Conservation (phyloP, 768 basidiomycete genomes). For the Pulveroboletus sp. region DNA sequence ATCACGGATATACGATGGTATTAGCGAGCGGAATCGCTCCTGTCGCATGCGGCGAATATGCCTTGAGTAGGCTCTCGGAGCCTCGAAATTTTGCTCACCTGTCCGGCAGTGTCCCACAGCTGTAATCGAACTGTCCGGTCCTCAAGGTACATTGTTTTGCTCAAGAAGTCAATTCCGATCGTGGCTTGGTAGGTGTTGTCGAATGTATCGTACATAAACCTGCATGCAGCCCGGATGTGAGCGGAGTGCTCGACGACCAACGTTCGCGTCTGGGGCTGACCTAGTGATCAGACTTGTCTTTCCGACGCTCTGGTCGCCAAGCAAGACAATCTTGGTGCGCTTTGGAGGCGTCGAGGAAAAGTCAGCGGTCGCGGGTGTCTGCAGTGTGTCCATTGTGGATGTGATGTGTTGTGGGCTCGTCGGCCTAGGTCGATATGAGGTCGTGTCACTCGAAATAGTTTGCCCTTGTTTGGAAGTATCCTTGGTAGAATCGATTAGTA, state of each 20-base stretch:
- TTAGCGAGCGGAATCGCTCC: constrained; percentile 96
- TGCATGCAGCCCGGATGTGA: constrained; percentile 28
- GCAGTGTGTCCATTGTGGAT: constrained; percentile 44
- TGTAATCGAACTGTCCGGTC: constrained; percentile 97
- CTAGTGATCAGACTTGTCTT: constrained; percentile 98
- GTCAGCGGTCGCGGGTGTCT: constrained; percentile 73
- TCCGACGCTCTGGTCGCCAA: constrained; percentile 96
- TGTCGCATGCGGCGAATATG: too few relatives aligned
- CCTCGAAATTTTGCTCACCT: too few relatives aligned
- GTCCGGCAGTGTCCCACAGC: constrained; percentile 97
- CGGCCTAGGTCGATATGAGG: constrained; percentile 14
- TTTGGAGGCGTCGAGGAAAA: constrained; percentile 88
- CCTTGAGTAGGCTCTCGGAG: too few relatives aligned
- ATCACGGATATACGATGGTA: constrained; percentile 98
- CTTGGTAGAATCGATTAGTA: not conserved
- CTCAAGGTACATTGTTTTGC: constrained; percentile 99
- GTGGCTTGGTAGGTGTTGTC: constrained; percentile 99
- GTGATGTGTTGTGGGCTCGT: not conserved
- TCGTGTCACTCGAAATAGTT: constrained; percentile 9
- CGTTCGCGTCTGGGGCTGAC: constrained; percentile 38
- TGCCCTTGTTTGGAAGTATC: constrained; percentile 29
- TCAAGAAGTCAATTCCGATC: constrained; percentile 98
- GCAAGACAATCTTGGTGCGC: constrained; percentile 92
- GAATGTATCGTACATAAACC: constrained; percentile 99
- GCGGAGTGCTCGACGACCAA: not conserved